Evolutionary conservation across 192 early-diverging fungal species (phyloP).

Genomic region (Rhizophagus clarus): DNA sequence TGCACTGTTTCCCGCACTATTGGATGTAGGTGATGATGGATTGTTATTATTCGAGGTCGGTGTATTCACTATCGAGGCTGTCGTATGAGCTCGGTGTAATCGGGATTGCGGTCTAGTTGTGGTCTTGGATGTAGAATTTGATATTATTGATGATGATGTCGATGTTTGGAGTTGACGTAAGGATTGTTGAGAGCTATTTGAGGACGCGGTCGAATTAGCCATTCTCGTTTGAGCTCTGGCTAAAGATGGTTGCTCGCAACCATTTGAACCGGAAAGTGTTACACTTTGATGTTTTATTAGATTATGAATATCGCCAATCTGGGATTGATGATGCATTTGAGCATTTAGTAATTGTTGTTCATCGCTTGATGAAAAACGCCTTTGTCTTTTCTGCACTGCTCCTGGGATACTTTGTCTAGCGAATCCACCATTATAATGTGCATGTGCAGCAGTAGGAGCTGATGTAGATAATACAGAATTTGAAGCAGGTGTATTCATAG

Average conservation of each 20-base stretch:
- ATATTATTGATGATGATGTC: neutral
- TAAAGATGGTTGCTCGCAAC: too few species aligned
- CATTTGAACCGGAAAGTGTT: neutral
- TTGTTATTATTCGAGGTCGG: neutral
- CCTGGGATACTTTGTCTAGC: neutral
- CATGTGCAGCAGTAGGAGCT: neutral
- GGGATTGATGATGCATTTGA: neutral
- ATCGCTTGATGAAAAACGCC: slow-evolving; percentile 42
- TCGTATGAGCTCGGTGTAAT: neutral
- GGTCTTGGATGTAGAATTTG: neutral
- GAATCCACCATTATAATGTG: slow-evolving; percentile 3
- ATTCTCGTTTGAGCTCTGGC: neutral
- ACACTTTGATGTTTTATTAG: too few species aligned
- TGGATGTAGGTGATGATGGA: neutral
- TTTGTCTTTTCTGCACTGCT: slow-evolving; percentile 40
- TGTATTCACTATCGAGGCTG: neutral
- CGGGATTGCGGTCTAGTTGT: neutral
- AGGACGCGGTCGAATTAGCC: neutral
- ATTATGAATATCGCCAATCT: neutral
- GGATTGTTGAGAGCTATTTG: neutral
- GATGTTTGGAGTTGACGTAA: neutral
- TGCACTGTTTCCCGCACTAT: too few species aligned
- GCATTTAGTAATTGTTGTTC: slow-evolving; percentile 27
- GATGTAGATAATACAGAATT: slow-evolving; percentile 7
- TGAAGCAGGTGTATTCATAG: neutral